These are phyloP conservation scores for Fraxinus nigra DNA, from an alignment of 305 asterid species.

Conservation along the genomic window DNA sequence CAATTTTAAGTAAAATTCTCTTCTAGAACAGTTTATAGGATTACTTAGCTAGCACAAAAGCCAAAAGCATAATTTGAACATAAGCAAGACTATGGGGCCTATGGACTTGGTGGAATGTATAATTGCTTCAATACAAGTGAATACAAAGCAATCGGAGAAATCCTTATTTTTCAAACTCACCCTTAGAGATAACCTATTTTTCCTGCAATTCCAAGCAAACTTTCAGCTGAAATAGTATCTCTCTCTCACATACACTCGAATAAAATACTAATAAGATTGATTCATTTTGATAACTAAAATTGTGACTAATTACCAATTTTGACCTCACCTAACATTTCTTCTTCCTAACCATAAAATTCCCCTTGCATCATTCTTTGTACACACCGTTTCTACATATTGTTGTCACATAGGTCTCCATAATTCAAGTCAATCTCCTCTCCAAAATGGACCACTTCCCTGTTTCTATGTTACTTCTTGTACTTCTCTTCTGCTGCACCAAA, in stretches of 20 bases:
- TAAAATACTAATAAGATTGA: not conserved
- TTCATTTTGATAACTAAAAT: not conserved
- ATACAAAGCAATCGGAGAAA: constrained; percentile 28
- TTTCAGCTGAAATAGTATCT: not conserved
- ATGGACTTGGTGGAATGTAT: not conserved
- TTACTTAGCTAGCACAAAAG: not conserved
- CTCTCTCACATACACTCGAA: not conserved
- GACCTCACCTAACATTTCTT: constrained; percentile 26
- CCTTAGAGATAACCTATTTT: constrained; percentile 13
- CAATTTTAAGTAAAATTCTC: not conserved
- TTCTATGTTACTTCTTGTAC: constrained; percentile 18
- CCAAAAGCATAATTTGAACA: not conserved
- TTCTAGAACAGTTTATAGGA: not conserved
- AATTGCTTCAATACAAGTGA: not conserved
- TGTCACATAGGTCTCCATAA: not conserved
- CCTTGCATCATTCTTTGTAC: not conserved
- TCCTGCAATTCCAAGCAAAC: constrained; percentile 35
- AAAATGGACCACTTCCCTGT: constrained; percentile 31
- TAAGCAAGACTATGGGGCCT: not conserved
- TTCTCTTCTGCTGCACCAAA: constrained; percentile 27
- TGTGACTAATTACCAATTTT: constrained; percentile 37
- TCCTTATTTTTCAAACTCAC: not conserved
- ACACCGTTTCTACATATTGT: not conserved
- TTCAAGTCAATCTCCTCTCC: not conserved
- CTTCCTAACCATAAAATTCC: constrained; percentile 25